Base-by-base conservation (phyloP, 106 monocot genomes). In the Agapanthus africanus region DNA sequence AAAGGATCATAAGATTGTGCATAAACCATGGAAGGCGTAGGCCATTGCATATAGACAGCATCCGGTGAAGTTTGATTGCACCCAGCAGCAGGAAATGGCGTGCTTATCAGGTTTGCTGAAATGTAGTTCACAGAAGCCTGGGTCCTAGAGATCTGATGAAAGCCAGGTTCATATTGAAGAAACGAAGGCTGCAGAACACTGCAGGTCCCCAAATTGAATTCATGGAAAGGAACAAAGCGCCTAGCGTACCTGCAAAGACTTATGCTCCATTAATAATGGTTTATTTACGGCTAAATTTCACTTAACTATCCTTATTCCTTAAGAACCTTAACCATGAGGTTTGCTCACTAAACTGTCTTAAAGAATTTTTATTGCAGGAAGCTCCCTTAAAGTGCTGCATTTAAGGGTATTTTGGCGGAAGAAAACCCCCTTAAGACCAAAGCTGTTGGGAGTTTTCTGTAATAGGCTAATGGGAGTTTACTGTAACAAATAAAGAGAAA, bases 1-100 rank as follows among this genome's bases (percentile, higher is more conserved):
- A 90, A 62, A 73, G 88, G 84, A 19, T 84, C 89, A 81, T 87
- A 99, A 10, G 90, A 85, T 11, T 92, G 78, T 51, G 89, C 77
- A 80, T 90, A 90, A 65, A 90, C 74, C 89, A 85, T 81, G 21
- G 90, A 35, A 36, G 92, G 83, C 15, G 68, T 81, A 42, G 91
- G 92, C 84, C 84, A 99, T 27, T 87, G 85, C 71, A 84, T 76
- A 67, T 91, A 97, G 34, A 85, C 77, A 71, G 76, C 80, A 78
- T 78, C 81, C 54, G 80, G 67, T 14, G 78, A 67, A 22, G 73
- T 71, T 64, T 82, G 87, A 40, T 77, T 69, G 67, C 77, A 73
- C 41, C 84, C 84, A 73, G 76, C 60, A 37, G 73, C 49, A 72
- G 59, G 50, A 41, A 66, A 63, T 0, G 77, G 42, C 61, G 35